A percentile compares a stretch with the other conserved stretches of the same genome.
These are phyloP conservation scores for Choiromyces venosus DNA, from an alignment of 495 filamentous ascomycete species.

Conservation along the genomic window DNA sequence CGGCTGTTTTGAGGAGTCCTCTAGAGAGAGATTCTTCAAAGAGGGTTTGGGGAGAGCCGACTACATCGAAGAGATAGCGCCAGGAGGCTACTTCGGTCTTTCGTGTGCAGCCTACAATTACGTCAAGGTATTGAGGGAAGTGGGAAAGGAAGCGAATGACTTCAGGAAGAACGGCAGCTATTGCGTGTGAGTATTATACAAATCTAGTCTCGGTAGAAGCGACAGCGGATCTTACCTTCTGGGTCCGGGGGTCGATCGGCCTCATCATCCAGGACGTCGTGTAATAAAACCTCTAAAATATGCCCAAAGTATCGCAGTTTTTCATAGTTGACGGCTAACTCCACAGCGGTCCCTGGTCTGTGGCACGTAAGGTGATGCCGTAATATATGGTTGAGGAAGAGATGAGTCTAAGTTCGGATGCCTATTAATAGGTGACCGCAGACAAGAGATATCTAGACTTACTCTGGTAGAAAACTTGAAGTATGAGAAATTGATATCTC, in stretches of 20 bases:
- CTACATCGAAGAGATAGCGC: slow-evolving; percentile 83
- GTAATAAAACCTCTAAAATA: slow-evolving; percentile 84
- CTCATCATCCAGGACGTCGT: slow-evolving; percentile 90
- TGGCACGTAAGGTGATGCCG: slow-evolving; percentile 66
- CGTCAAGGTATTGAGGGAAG: slow-evolving; percentile 84
- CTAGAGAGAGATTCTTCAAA: slow-evolving; percentile 85
- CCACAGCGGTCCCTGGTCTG: slow-evolving; percentile 61
- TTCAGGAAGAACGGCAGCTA: slow-evolving; percentile 69
- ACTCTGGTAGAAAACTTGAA: slow-evolving; percentile 78
- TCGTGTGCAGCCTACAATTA: slow-evolving; percentile 92
- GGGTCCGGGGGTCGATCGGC: slow-evolving; percentile 69
- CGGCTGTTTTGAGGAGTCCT: slow-evolving; percentile 87
- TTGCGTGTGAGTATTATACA: background rate
- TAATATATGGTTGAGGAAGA: slow-evolving; percentile 85
- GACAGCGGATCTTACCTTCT: slow-evolving; percentile 17
- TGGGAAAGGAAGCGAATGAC: slow-evolving; percentile 86
- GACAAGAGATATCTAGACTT: slow-evolving; percentile 37
- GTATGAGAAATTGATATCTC: slow-evolving; percentile 81
- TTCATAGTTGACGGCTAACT: slow-evolving; percentile 61
- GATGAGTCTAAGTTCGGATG: slow-evolving; percentile 60
- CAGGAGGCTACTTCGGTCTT: slow-evolving; percentile 95
- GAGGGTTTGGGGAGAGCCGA: slow-evolving; percentile 80
- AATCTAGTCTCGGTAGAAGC: background rate
- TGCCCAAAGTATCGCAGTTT: slow-evolving; percentile 76
- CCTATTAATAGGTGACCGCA: background rate